phyloP scores from a whole-genome alignment of 1,284 basidiomycete species.

The Cerrena zonata region DNA sequence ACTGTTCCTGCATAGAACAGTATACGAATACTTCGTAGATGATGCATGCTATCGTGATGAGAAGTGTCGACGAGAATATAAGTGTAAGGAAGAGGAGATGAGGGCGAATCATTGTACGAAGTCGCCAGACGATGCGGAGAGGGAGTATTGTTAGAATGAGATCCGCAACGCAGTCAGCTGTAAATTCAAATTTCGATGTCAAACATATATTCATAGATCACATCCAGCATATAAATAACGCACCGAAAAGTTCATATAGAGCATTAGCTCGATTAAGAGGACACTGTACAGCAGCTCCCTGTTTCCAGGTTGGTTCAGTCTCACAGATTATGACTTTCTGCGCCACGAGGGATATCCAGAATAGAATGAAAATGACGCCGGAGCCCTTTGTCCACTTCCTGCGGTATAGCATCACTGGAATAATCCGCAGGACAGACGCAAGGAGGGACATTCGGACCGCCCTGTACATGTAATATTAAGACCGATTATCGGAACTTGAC shows the following conservation, averaged over 20 bases:
- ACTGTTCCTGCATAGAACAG: constrained; percentile 15
- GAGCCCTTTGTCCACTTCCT: constrained; percentile 15
- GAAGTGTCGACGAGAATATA: constrained; percentile 24
- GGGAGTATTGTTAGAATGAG: constrained; percentile 22
- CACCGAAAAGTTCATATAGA: constrained; percentile 24
- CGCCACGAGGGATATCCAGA: constrained; percentile 23
- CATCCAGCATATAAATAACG: constrained; percentile 7
- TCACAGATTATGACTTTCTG: constrained; percentile 23
- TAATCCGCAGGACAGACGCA: constrained; percentile 25
- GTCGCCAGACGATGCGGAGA: constrained; percentile 22
- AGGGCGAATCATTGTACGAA: constrained; percentile 11
- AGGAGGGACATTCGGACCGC: constrained; percentile 28
- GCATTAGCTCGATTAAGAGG: constrained; percentile 22
- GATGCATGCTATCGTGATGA: constrained; percentile 22
- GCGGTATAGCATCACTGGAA: constrained; percentile 20
- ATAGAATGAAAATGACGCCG: constrained; percentile 18
- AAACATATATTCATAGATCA: neutral
- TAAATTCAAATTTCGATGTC: neutral
- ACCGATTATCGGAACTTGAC: no score
- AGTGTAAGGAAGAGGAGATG: constrained; percentile 18
- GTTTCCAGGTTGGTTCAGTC: constrained; percentile 21
- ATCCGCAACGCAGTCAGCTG: constrained; percentile 26
- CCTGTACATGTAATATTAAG: no score
- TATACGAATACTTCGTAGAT: constrained; percentile 20
- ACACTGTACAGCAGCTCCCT: constrained; percentile 19